Evolutionary conservation across 2,329 filamentous ascomycete genomes (phyloP), one percentile per base, ranked within the genome.

Genomic region (Tolypocladium amazonense): DNA sequence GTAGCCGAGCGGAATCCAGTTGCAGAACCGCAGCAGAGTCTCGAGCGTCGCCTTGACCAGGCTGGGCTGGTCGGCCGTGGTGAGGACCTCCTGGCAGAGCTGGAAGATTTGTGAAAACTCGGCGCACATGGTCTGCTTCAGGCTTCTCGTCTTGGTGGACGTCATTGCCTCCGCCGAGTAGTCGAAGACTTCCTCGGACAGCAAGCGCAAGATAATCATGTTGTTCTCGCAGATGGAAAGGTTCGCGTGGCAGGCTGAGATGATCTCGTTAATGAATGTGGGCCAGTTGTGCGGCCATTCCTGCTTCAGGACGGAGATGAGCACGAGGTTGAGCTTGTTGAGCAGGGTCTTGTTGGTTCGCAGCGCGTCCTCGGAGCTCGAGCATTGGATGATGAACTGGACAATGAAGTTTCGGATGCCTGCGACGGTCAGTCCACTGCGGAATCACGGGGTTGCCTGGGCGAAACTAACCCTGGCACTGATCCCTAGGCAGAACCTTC

Each of bases 271-370:
- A 83, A 99, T 97, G 76, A 99, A 99, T 25, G 92, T 96, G 14
- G 95, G 94, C 94, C 95, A 99, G 81, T 99, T 96, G 77, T 97
- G 93, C 60, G 94, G 94, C 94, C 94, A 99, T 77, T 99, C 94
- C 77, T 99, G 94, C 82, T 99, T 99, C 71, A 99, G 81, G 64
- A 99, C 93, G 60, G 92, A 97, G 68, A 99, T 91, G 64, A 99
- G 88, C 61, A 97, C 93, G 69, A 99, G 84, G 71, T 99, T 99
- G 63, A 99, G 87, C 81, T 99, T 99, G 83, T 97, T 97, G 71
- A 99, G 81, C 62, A 99, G 85, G 39, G 92, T 92, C 71, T 90
- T 88, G 76, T 97, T 88, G 68, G 84, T 79, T 73, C 88, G 89
- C 67, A 97, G 81, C 65, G 87, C 88, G 71, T 97, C 93, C 75